Evolutionary conservation across 2,329 filamentous ascomycete species (phyloP).

Genomic region (Cercospora sojina): DNA sequence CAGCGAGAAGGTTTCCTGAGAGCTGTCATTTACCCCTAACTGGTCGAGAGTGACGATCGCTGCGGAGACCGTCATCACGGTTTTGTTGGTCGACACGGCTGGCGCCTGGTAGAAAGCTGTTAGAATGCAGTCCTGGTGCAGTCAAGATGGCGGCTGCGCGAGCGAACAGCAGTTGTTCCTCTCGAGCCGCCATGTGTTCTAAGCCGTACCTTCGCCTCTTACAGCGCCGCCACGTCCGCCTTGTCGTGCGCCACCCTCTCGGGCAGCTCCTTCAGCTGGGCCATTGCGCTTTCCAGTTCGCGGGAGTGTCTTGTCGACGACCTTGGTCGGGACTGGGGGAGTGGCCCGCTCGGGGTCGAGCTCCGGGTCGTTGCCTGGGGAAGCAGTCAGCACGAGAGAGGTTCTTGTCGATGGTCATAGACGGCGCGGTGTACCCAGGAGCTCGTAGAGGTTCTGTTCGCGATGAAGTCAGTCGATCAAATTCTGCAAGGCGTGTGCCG

Average conservation of each 20-base stretch:
- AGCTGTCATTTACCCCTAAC: constrained; percentile 35
- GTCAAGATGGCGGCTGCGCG: background rate
- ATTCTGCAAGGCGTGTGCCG: constrained; percentile 16
- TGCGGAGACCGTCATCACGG: constrained; percentile 64
- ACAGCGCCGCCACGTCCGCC: constrained; percentile 53
- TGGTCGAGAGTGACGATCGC: constrained; percentile 47
- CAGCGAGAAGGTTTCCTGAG: background rate
- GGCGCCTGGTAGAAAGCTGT: constrained; percentile 59
- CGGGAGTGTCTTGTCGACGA: constrained; percentile 77
- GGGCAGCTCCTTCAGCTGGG: constrained; percentile 65
- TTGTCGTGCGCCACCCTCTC: constrained; percentile 40
- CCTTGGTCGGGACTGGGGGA: constrained; percentile 73
- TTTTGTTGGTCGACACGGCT: constrained; percentile 71
- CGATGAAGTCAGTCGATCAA: constrained; percentile 26
- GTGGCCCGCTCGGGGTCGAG: constrained; percentile 72
- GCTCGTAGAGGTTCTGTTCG: constrained; percentile 88
- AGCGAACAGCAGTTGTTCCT: background rate
- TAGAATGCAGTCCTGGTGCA: background rate
- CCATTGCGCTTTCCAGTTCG: constrained; percentile 85
- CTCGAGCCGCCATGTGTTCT: background rate
- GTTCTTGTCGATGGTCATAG: constrained; percentile 12
- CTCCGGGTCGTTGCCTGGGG: constrained; percentile 64
- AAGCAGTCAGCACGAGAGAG: constrained; percentile 26
- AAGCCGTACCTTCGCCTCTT: constrained; percentile 74
- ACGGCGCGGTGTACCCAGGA: constrained; percentile 72